phyloP scores from a whole-genome alignment of 2,329 filamentous ascomycete genomes.

The Hymenoscyphus salicellus region DNA sequence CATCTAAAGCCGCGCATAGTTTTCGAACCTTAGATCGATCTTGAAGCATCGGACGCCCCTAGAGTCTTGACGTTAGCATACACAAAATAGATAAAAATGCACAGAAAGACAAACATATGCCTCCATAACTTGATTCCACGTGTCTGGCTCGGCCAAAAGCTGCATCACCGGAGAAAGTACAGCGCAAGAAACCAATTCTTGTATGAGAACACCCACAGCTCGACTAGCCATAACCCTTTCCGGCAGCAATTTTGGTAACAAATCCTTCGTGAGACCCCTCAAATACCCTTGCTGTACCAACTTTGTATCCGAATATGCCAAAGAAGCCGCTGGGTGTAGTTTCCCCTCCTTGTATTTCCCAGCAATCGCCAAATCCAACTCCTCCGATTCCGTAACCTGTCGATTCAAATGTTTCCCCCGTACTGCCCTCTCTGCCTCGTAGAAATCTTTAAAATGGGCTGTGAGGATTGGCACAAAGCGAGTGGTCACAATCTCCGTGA shows the following conservation, averaged over 20 bases:
- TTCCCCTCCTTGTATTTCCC: slow-evolving; percentile 86
- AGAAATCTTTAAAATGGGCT: slow-evolving; percentile 83
- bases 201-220: slow-evolving; percentile 74
- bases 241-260: slow-evolving; percentile 75
- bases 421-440: slow-evolving; percentile 82
- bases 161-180: slow-evolving; percentile 79
- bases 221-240: slow-evolving; percentile 72
- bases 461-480: slow-evolving; percentile 85
- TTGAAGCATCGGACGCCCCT: slow-evolving; percentile 81
- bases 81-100: neutral
- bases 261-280: slow-evolving; percentile 65
- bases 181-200: slow-evolving; percentile 91
- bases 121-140: slow-evolving; percentile 96
- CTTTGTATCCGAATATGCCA: slow-evolving; percentile 81
- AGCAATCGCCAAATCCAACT: slow-evolving; percentile 93
- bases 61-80: neutral
- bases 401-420: slow-evolving; percentile 84
- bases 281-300: slow-evolving; percentile 85
- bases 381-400: slow-evolving; percentile 91
- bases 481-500: slow-evolving; percentile 79
- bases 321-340: slow-evolving; percentile 78
- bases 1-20: slow-evolving; percentile 84
- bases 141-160: slow-evolving; percentile 84
- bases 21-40: slow-evolving; percentile 93
- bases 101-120: slow-evolving; percentile 56